These are phyloP conservation scores for Cicer judaicum DNA, from an alignment of 306 rosid species.

Conservation along the genomic window DNA sequence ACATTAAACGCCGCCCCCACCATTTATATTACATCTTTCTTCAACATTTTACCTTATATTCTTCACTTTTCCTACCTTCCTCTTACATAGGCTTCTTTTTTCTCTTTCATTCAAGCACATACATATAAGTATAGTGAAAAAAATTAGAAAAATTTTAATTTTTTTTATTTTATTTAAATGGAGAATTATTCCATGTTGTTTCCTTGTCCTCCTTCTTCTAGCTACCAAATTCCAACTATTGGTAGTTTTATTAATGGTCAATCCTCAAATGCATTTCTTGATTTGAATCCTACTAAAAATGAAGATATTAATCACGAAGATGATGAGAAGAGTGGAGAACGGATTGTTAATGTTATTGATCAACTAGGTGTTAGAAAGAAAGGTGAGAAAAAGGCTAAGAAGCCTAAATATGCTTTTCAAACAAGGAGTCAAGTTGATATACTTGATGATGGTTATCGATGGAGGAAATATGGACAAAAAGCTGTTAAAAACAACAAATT, in stretches of 20 bases:
- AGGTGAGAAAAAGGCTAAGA: conserved; percentile 55
- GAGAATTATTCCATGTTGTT: conserved; percentile 64
- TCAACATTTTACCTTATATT: conserved; percentile 28
- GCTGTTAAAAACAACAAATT: conserved; percentile 79
- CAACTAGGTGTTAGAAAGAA: conserved; percentile 40
- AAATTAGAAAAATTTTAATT: neutral
- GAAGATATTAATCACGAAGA: conserved; percentile 2
- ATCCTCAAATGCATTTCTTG: conserved; percentile 50
- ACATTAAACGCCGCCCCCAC: conserved; percentile 54
- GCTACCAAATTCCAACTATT: conserved; percentile 39
- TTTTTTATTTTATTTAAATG: conserved; percentile 42
- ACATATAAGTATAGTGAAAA: neutral
- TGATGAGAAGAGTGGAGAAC: conserved; percentile 22
- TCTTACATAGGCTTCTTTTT: neutral
- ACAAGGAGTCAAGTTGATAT: conserved; percentile 80
- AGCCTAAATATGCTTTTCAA: conserved; percentile 78
- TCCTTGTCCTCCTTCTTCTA: conserved; percentile 55
- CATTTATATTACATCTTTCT: conserved; percentile 39
- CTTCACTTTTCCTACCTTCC: conserved; percentile 18
- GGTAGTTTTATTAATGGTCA: conserved; percentile 39
- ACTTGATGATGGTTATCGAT: conserved; percentile 83
- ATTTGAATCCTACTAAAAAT: conserved; percentile 38
- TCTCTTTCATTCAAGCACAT: neutral
- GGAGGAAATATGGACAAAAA: conserved; percentile 93
- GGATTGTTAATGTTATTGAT: conserved; percentile 1